Conservation (phyloP, 148 eudicot species). For the Cornus florida region DNA sequence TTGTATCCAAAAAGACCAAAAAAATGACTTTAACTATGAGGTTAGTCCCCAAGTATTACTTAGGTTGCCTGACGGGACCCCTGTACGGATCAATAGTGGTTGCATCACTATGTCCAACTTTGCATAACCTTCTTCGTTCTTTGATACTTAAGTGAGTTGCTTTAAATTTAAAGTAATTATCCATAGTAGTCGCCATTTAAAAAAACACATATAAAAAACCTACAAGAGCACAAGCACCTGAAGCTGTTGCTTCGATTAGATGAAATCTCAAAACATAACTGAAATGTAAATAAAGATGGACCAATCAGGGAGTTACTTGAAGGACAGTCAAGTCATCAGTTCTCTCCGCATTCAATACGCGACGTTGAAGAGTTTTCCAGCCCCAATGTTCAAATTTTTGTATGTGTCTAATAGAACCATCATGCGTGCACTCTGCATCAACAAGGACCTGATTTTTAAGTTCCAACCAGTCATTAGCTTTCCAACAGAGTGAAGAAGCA, state of each 20-base stretch:
- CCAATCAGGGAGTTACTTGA: slow-evolving; percentile 43
- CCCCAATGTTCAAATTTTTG: slow-evolving; percentile 98
- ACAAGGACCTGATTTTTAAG: slow-evolving; percentile 76
- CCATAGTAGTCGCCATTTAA: no score
- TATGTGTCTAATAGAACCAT: slow-evolving; percentile 90
- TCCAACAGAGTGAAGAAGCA: slow-evolving; percentile 10
- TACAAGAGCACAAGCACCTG: neutral
- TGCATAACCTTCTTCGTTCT: neutral
- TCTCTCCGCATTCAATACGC: slow-evolving; percentile 88
- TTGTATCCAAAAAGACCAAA: no score
- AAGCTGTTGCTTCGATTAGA: neutral
- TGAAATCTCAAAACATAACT: neutral
- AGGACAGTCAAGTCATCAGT: slow-evolving; percentile 73
- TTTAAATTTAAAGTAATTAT: neutral
- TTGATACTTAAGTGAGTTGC: neutral
- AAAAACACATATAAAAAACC: neutral
- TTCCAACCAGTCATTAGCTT: slow-evolving; percentile 19
- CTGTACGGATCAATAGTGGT: neutral
- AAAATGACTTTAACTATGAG: no score
- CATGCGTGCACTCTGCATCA: slow-evolving; percentile 99
- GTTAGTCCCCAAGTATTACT: no score
- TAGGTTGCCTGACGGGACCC: neutral
- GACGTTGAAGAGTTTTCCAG: slow-evolving; percentile 88
- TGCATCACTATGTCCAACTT: neutral
- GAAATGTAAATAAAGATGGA: neutral